Evolutionary conservation across 441 rosid species (phyloP).

Genomic region (Mallotus japonicus): DNA sequence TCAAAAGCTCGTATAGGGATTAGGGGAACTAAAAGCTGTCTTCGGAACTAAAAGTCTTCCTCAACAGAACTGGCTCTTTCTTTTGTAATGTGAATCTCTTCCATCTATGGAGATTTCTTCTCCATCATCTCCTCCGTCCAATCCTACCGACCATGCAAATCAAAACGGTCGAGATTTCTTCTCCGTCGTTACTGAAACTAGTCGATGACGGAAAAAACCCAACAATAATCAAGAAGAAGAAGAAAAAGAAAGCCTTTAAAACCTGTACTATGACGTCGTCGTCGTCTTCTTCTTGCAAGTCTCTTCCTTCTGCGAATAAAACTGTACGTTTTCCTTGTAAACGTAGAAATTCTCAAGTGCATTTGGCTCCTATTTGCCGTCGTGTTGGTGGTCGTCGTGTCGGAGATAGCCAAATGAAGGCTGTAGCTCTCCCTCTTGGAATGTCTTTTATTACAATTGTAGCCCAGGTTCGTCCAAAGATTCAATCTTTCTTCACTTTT

Average conservation of each 20-base stretch:
- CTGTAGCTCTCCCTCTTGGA: constrained; percentile 82
- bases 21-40: too few species aligned
- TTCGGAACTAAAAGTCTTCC: too few species aligned
- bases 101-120: not conserved
- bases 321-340: constrained; percentile 32
- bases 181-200: not conserved
- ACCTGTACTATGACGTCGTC: constrained; percentile 19
- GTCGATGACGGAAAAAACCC: not conserved
- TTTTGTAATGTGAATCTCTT: not conserved
- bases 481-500: not conserved
- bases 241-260: constrained; percentile 30
- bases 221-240: constrained; percentile 22
- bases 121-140: not conserved
- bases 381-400: constrained; percentile 30
- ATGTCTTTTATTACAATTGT: constrained; percentile 89
- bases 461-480: constrained; percentile 56
- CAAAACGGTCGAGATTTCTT: constrained; percentile 12
- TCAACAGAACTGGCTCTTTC: not conserved
- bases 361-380: constrained; percentile 40
- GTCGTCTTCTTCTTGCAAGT: constrained; percentile 31
- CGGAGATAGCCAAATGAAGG: constrained; percentile 41
- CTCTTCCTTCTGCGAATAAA: too few species aligned
- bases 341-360: constrained; percentile 41
- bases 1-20: constrained; percentile 89
- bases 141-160: constrained; percentile 5